Conservation (phyloP, 2,329 filamentous ascomycete species). For the Sporothrix schenckii region DNA sequence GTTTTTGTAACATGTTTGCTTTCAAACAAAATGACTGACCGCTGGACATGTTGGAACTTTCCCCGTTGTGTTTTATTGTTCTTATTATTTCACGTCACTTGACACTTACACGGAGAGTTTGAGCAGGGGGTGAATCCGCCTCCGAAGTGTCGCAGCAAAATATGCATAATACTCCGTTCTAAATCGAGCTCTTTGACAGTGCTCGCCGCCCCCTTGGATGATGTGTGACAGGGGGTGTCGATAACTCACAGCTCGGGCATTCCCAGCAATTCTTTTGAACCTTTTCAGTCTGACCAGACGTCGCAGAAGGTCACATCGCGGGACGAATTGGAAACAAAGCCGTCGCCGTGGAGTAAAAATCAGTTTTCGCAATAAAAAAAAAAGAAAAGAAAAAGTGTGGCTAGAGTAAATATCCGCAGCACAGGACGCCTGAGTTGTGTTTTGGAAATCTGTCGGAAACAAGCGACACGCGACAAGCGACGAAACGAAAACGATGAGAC, state of each 20-base stretch:
- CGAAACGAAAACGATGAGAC: not conserved
- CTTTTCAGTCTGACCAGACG: not conserved
- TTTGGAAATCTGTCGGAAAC: not conserved
- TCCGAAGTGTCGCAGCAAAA: not conserved
- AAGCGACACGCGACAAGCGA: not conserved
- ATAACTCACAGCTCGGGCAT: not conserved
- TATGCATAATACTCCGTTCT: constrained; percentile 14
- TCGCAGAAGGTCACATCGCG: constrained; percentile 20
- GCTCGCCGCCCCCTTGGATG: not conserved
- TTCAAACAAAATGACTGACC: too few species aligned
- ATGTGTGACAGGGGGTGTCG: constrained; percentile 16
- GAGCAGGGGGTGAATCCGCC: not conserved
- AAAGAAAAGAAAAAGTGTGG: not conserved
- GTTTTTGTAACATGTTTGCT: too few species aligned
- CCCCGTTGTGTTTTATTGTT: too few species aligned
- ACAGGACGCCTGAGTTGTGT: not conserved
- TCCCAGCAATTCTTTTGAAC: not conserved
- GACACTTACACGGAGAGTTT: not conserved
- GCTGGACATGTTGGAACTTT: too few species aligned
- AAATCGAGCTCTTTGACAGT: constrained; percentile 8
- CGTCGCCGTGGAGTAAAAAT: not conserved
- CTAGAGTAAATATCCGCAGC: not conserved
- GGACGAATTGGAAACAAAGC: constrained; percentile 5
- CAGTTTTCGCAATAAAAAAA: too few species aligned
- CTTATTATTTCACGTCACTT: too few species aligned